A percentile compares a stretch with the other conserved stretches of the same genome.
These are phyloP conservation scores for Xanthoceras sorbifolium DNA, from an alignment of 345 rosid genomes.

Conservation along the genomic window DNA sequence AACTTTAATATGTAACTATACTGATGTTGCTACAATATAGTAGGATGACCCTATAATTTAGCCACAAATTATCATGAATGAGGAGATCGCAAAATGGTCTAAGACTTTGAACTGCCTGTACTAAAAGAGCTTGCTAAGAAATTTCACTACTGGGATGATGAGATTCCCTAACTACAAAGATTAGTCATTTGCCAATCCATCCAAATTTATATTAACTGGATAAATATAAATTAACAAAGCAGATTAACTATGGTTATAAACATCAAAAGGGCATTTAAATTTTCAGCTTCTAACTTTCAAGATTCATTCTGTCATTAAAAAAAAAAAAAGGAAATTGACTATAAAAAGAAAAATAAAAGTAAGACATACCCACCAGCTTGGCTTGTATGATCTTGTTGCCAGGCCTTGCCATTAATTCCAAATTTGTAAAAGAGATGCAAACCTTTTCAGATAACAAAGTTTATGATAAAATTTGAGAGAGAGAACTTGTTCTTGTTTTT, in stretches of 20 bases:
- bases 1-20: neutral
- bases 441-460: neutral
- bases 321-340: too few relatives aligned
- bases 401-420: slow-evolving; percentile 47
- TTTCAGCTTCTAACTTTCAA: neutral
- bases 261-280: neutral
- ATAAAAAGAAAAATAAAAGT: slow-evolving; percentile 12
- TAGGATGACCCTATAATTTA: neutral
- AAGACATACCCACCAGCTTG: slow-evolving; percentile 77
- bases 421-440: neutral
- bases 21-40: neutral
- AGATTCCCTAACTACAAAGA: neutral
- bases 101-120: neutral
- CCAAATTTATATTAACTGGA: neutral
- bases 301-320: neutral
- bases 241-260: neutral
- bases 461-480: neutral
- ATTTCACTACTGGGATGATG: neutral
- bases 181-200: neutral
- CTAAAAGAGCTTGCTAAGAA: neutral
- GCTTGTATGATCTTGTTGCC: slow-evolving; percentile 73
- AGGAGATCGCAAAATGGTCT: neutral
- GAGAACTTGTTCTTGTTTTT: neutral
- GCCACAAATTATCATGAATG: neutral
- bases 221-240: neutral